Evolutionary conservation across 164 flowering plant species (phyloP).

Genomic region (Tetracentron sinense): DNA sequence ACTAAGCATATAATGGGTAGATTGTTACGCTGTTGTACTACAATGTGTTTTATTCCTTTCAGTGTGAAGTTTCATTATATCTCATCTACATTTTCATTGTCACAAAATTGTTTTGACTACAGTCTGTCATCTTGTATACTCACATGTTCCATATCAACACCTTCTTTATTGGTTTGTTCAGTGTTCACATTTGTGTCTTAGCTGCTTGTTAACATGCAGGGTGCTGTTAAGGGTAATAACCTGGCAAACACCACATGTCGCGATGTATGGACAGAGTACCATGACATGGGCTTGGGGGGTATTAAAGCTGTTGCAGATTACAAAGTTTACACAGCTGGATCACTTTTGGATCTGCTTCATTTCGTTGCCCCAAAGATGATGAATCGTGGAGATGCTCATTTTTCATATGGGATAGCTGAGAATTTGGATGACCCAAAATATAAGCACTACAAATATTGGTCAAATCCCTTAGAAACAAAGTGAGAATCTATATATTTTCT

Average conservation of each 20-base stretch:
- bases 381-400: slow-evolving; percentile 76
- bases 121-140: neutral
- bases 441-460: slow-evolving; percentile 78
- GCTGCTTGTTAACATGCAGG: slow-evolving; percentile 35
- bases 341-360: slow-evolving; percentile 55
- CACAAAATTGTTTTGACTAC: neutral
- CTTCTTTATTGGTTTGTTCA: neutral
- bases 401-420: slow-evolving; percentile 83
- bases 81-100: neutral
- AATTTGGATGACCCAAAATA: slow-evolving; percentile 79
- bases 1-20: neutral
- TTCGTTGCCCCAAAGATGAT: slow-evolving; percentile 91
- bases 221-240: slow-evolving; percentile 55
- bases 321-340: slow-evolving; percentile 72
- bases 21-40: neutral
- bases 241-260: slow-evolving; percentile 46
- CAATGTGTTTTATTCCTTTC: too few relatives aligned
- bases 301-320: slow-evolving; percentile 68
- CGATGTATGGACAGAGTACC: slow-evolving; percentile 88
- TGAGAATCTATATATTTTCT: slow-evolving; percentile 25
- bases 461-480: slow-evolving; percentile 89
- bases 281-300: slow-evolving; percentile 72
- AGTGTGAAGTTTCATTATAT: neutral
- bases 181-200: neutral
- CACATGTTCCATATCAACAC: neutral